Base-by-base conservation (phyloP, 257 asterid species). In the Ilex aquifolium region DNA sequence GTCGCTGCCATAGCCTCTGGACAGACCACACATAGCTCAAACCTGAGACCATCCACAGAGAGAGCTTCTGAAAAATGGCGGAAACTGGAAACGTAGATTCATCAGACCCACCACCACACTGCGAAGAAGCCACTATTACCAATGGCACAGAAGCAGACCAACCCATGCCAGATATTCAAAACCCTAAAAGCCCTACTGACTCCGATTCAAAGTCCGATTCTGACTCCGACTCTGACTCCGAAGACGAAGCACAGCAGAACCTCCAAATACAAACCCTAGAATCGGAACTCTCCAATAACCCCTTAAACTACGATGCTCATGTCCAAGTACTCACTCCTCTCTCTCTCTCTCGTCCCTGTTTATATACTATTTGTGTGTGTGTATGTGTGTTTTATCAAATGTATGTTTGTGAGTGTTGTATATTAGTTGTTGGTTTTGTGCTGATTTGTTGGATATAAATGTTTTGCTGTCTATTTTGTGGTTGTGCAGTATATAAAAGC, bases 221-320 rank as follows among this genome's bases (percentile, higher is more conserved):
- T 7, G 77, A 59, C 12, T 69, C 77, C 42, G 90, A 77, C 14
- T 82, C 86, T 13, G 87, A 76, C 15, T 80, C 86, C 8, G 97
- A 87, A 29, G 82, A 79, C 64, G 97, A 90, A 56, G 83, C 81
- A 4, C 83, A 79, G 61, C 79, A 62, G n/a, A 85, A 79, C 77
- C 77, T 79, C 31, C 87, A 87, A 72, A 67, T 84, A 62, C 87
- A 84, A 78, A 72, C 88, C 60, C 82, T 93, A 13, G 88, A 90
- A 81, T 15, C 79, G 10, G 75, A 69, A 66, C 82, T 93, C 40
- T 51, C 64, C 61, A 71, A 16, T 11, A 85, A 87, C 62, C 85
- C 91, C 17, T 79, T 82, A 73, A 74, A 93, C 74, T 93, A 93
- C 77, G 90, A 83, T 48, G 49, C 88, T 64, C 85, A 87, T 70